Evolutionary conservation across 495 filamentous ascomycete species (phyloP), one percentile per base, ranked within the genome.

Genomic region (Penicillium silybi): DNA sequence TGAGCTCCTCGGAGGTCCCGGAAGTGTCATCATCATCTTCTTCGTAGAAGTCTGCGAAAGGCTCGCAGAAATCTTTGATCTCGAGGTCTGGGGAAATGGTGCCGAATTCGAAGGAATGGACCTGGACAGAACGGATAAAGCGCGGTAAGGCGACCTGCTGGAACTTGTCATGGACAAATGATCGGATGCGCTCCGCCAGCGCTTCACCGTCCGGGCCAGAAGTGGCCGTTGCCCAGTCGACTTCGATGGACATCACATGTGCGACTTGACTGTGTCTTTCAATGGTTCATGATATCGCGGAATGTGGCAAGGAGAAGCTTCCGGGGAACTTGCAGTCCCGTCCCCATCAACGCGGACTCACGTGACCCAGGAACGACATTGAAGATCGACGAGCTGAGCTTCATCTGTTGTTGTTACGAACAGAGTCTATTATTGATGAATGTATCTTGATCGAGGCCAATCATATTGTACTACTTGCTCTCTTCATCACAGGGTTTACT

Each of bases 41-140:
- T 59, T 97, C 95, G 73, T 99, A 99, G 63, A 99, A 99, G 56
- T 97, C 93, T 3, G 89, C 82, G 41, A 97, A 81, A 0, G 93
- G 93, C 67, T 97, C 92, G 61, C 92, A 92, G 52, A 99, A 89
- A 59, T 97, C 92, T 70, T 96, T 97, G 39, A 99, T 83, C 65
- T 95, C 90, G 20, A 99, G 74, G 52, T 90, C 82, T 1, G 93
- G 93, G 1, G 85, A 77, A 42, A 93, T 82, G 2, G 74, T 81
- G 18, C 93, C 93, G 61, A 99, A 97, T 19, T 92, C 86, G 63
- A 99, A 99, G 38, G 87, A 84, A 68, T 96, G 92, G 22, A 96
- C 90, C 17, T 92, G 84, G 35, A 99, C 95, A 9, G 89, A 92
- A 55, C 93, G 91, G 69, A 99, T 97, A 75, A 97, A 97, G 45